Conservation (phyloP, 2,329 filamentous ascomycete species). For the Sphaerostilbella broomeana region DNA sequence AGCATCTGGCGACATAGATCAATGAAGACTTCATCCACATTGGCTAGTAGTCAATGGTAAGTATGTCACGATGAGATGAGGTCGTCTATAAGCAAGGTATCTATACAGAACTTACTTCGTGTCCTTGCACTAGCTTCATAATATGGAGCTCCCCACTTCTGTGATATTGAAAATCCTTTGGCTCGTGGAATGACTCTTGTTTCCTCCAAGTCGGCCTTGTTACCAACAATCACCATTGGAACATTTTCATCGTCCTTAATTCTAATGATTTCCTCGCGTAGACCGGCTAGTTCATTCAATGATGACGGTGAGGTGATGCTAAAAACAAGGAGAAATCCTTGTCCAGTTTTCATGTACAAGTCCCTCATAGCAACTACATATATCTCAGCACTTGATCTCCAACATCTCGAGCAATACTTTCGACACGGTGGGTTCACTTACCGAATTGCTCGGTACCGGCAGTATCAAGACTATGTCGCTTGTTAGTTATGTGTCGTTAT, state of each 20-base stretch:
- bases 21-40: slow-evolving; percentile 85
- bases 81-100: background rate
- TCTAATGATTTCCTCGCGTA: slow-evolving; percentile 83
- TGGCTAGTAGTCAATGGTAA: slow-evolving; percentile 42
- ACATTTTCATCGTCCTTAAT: slow-evolving; percentile 84
- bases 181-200: slow-evolving; percentile 71
- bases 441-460: slow-evolving; percentile 91
- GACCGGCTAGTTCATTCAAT: slow-evolving; percentile 70
- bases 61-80: background rate
- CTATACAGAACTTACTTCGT: slow-evolving; percentile 46
- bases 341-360: slow-evolving; percentile 88
- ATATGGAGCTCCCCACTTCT: slow-evolving; percentile 82
- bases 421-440: slow-evolving; percentile 37
- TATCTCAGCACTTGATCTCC: no score
- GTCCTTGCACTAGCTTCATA: slow-evolving; percentile 84
- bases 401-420: background rate
- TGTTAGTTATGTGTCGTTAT: background rate
- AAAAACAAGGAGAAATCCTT: slow-evolving; percentile 87
- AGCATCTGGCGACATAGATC: slow-evolving; percentile 81
- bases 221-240: slow-evolving; percentile 84
- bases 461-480: slow-evolving; percentile 65
- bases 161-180: slow-evolving; percentile 76
- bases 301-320: slow-evolving; percentile 82
- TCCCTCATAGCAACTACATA: slow-evolving; percentile 59
- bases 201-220: slow-evolving; percentile 86